Base-by-base conservation (phyloP, 331 rosid species). In the Erythrophleum ivorense region DNA sequence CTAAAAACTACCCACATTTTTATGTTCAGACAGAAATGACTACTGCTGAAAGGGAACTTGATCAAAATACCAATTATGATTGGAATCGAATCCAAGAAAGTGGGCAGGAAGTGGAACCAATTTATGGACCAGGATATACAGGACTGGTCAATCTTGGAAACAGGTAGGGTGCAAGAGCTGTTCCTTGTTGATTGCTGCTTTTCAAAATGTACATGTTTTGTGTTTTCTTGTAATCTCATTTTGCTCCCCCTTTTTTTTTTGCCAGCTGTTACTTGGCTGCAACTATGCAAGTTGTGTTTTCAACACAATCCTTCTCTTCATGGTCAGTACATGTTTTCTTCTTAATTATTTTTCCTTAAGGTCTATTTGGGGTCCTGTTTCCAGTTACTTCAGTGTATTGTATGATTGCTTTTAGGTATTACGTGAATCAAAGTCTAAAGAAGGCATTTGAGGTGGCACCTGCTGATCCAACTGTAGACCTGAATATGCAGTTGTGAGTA, bases 1-100 rank as follows among this genome's bases (percentile, higher is more conserved):
- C 48, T 29, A 15, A 70, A 21, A 74, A 33, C 33, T 64, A 21
- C 40, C 45, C 16, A 5, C 24, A 0, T 70, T 64, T 83, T 79
- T 71, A 65, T 77, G 21, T 87, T 63, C 90, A 92, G 99, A 96
- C 99, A 68, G 98, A 96, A 87, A 94, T 94, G 98, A 94, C 99
- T 16, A 94, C 98, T 70, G 98, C 99, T 85, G 99, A 93, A 89
- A 96, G 94, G 85, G 99, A 96, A 86, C 98, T 96, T 77, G 99
- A 96, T 83, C 97, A 91, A 82, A 96, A 96, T 89, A 91, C 97
- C 72, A 96, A 94, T 85, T 96, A 86, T 85, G 98, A 96, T 80
- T 96, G 98, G 99, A 90, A 96, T 73, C 90, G 98, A 53, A 93
- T 96, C 88, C 99, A 94, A 92, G 98, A 96, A 88, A 96, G 92